These are phyloP conservation scores for Hypoxylon perforatum DNA, from an alignment of 495 filamentous ascomycete genomes.

Conservation along the genomic window DNA sequence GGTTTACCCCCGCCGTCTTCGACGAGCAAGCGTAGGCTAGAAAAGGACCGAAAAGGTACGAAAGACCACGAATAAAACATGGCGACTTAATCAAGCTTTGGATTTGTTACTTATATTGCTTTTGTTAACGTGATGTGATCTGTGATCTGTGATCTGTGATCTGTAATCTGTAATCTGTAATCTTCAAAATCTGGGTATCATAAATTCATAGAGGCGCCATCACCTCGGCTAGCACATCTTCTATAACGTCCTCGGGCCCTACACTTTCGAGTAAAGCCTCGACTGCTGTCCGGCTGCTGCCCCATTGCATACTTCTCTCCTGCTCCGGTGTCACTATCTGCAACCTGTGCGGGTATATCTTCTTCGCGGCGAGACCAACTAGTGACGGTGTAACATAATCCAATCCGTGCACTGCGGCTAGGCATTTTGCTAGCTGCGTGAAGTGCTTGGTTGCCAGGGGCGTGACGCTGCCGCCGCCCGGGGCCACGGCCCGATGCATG, in stretches of 20 bases:
- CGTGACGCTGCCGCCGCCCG: conserved; percentile 70
- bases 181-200: conserved; percentile 34
- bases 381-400: conserved; percentile 87
- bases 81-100: background rate
- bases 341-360: conserved; percentile 90
- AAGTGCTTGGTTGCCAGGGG: conserved; percentile 83
- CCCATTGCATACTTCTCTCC: conserved; percentile 93
- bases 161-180: conserved; percentile 6
- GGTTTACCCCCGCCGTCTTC: conserved; percentile 14
- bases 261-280: conserved; percentile 72
- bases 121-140: no score
- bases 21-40: conserved; percentile 1
- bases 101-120: no score
- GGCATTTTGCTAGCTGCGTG: conserved; percentile 68
- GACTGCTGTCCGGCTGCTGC: conserved; percentile 79
- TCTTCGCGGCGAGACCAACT: conserved; percentile 82
- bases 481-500: conserved; percentile 80
- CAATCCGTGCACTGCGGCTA: conserved; percentile 86
- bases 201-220: conserved; percentile 71
- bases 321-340: conserved; percentile 70
- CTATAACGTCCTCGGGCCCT: conserved; percentile 80
- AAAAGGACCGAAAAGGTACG: conserved; percentile 1
- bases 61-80: conserved; percentile 23
- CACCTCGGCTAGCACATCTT: conserved; percentile 79
- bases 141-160: background rate